Evolutionary conservation across 305 asterid genomes (phyloP), one percentile per base, ranked within the genome.

Genomic region (Salvia sclarea): DNA sequence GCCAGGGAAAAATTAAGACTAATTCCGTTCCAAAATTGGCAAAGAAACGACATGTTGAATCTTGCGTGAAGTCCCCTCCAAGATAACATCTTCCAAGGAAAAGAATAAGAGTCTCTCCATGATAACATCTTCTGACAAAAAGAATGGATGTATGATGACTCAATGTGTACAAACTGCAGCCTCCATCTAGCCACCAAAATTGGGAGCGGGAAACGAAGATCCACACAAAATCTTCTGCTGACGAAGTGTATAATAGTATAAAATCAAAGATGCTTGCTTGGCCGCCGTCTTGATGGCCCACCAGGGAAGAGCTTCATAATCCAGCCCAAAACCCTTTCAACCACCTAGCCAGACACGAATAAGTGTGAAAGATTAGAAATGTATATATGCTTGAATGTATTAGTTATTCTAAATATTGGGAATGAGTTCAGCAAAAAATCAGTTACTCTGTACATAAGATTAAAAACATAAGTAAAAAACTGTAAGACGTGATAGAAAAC

Each of bases 291-390:
- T 58, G 99, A 88, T 70, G 98, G 90, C 61, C 97, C 98, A 64
- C 99, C 99, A 21, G 98, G 99, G 74, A 94, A 94, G 45, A 94
- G 97, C 81, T 88, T 88, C 96, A 94, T 89, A 76, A 94, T 94
- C 99, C 99, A 94, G 62, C 98, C 98, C 76, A 94, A 80, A 21
- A 94, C 96, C 77, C 95, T 88, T 63, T 94, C 97, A 30, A 94
- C 99, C 84, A 94, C 98, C 99, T 91, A 78, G 20, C 21, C 66
- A 48, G 22, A 56, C 24, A 31, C 13, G 22, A 64, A 11, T 4
- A 49, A 31, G 37, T 30, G 28, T 0, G 20, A 38, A 33, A 45
- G 71, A 47, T 28, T 6, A 60, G 25, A 79, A 57, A 40, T 54
- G 55, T 66, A 35, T 35, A 61, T 10, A 11, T 6, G 31, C 24